Percentiles rank a stretch among this genome's conserved stretches.
phyloP scores from a whole-genome alignment of 352 stramenopile species.

The Globisporangium uncinulatum region DNA sequence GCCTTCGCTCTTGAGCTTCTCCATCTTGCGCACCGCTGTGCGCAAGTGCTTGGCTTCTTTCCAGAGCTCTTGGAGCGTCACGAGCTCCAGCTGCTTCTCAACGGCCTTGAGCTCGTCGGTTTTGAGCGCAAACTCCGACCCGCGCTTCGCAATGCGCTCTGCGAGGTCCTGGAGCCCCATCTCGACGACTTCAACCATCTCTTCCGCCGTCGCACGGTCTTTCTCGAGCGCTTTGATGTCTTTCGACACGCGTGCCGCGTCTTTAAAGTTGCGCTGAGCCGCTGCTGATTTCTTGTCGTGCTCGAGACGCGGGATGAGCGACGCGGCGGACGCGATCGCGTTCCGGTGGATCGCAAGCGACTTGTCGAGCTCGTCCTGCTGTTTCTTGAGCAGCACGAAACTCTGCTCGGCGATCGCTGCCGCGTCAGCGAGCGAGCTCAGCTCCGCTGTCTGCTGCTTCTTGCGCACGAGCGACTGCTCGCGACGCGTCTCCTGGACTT shows the following conservation, averaged over 20 bases:
- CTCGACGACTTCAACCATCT: conserved; percentile 77
- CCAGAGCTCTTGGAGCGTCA: conserved; percentile 64
- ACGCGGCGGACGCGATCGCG: conserved; percentile 71
- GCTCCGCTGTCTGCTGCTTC: conserved; percentile 67
- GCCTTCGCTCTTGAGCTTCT: conserved; percentile 63
- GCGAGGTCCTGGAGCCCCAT: conserved; percentile 80
- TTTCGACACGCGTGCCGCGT: conserved; percentile 78
- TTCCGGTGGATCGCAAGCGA: conserved; percentile 70
- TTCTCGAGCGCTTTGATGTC: conserved; percentile 86
- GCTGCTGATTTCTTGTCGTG: conserved; percentile 77
- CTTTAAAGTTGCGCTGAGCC: conserved; percentile 83
- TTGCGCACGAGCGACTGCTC: conserved; percentile 65
- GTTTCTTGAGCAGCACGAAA: conserved; percentile 63
- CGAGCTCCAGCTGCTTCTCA: conserved; percentile 71
- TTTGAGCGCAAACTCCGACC: conserved; percentile 68
- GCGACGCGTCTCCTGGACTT: conserved; percentile 65
- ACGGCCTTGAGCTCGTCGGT: conserved; percentile 69
- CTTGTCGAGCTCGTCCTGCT: conserved; percentile 74
- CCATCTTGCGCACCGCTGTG: conserved; percentile 52
- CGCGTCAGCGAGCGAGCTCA: conserved; percentile 62
- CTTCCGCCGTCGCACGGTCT: conserved; percentile 67
- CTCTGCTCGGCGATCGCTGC: conserved; percentile 71
- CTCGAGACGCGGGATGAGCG: conserved; percentile 73
- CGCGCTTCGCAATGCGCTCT: conserved; percentile 64
- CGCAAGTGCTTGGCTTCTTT: conserved; percentile 66